Evolutionary conservation across 768 basidiomycete species (phyloP), one percentile per base, ranked within the genome.

Genomic region (Strobilomyces confusus): DNA sequence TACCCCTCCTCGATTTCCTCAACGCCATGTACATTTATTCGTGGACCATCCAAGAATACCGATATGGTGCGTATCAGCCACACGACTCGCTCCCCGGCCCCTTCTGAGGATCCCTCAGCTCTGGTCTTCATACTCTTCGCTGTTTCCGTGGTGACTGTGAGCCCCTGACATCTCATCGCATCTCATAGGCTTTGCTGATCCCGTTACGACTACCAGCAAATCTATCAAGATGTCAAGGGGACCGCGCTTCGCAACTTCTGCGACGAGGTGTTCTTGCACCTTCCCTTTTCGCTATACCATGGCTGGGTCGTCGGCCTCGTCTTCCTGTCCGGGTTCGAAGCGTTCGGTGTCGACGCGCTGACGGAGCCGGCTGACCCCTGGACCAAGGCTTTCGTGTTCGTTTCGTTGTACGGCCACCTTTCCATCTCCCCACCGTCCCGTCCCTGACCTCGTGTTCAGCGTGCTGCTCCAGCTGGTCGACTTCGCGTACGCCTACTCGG

Each of bases 281-380:
- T 86, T 12, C 86, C 87, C 5, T 88, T 89, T 73, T 84, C 80
- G 13, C 72, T 87, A 44, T 87, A 80, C 67, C 84, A 86, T 59
- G 84, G 83, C 48, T 81, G 80, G 80, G 74, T 75, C 13, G 77
- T 80, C 57, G 68, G 76, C 37, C 74, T 80, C 59, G 68, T 83
- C 58, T 63, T 83, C 59, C 68, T 82, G 53, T 76, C 80, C 29
- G 81, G 68, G 2, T 84, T 84, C 57, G 79, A 81, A 54, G 80
- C 82, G 2, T 84, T 84, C 57, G 86, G 86, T 37, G 73, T 76
- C 47, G 73, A 85, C 61, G 80, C 81, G 4, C 66, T 73, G 55
- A 75, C 69, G 40, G 72, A 82, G 58, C 70, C 72, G 26, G 80
- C 82, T 9, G 80, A 77, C 15, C 62, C 80, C 51, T 82, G 79